These are phyloP conservation scores for Chaetomium sp. DNA, from an alignment of 2,329 filamentous ascomycete species.

Conservation along the genomic window DNA sequence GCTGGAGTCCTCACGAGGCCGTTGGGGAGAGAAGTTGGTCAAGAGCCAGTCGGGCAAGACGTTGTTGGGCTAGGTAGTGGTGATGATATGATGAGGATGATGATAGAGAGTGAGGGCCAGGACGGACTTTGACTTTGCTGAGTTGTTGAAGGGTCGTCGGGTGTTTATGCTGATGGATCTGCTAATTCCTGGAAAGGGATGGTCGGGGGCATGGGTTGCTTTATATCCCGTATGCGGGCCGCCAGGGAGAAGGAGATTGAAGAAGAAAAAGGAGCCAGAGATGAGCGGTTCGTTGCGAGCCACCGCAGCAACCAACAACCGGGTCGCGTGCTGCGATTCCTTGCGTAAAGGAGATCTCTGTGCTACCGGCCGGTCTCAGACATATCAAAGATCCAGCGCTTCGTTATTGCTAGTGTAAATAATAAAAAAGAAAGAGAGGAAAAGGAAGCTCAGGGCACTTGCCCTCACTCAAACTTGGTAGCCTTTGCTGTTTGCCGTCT, in stretches of 20 bases:
- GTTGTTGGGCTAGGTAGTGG: too few relatives aligned
- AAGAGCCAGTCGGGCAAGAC: too few relatives aligned
- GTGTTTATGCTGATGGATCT: neutral
- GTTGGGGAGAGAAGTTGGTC: too few relatives aligned
- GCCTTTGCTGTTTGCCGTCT: too few relatives aligned
- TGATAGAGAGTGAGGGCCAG: too few relatives aligned
- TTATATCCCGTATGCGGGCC: conserved; percentile 11
- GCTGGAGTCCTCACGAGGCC: too few relatives aligned
- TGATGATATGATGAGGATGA: too few relatives aligned
- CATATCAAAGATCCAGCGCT: neutral
- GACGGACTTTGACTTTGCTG: neutral
- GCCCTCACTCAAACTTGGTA: neutral
- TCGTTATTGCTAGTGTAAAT: neutral
- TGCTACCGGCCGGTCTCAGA: conserved; percentile 9
- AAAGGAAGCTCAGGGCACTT: neutral
- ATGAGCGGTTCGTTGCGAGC: neutral
- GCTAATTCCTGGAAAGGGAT: neutral
- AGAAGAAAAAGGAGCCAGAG: neutral
- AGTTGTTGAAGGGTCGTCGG: neutral
- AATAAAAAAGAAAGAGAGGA: neutral
- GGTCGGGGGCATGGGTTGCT: conserved; percentile 6
- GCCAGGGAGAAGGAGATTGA: neutral
- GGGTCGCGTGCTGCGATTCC: conserved; percentile 6
- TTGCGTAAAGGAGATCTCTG: conserved; percentile 5
- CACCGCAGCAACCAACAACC: conserved; percentile 2